These are phyloP conservation scores for Ophiocordyceps camponoti-saundersi DNA, from an alignment of 2,329 filamentous ascomycete species.

Conservation along the genomic window DNA sequence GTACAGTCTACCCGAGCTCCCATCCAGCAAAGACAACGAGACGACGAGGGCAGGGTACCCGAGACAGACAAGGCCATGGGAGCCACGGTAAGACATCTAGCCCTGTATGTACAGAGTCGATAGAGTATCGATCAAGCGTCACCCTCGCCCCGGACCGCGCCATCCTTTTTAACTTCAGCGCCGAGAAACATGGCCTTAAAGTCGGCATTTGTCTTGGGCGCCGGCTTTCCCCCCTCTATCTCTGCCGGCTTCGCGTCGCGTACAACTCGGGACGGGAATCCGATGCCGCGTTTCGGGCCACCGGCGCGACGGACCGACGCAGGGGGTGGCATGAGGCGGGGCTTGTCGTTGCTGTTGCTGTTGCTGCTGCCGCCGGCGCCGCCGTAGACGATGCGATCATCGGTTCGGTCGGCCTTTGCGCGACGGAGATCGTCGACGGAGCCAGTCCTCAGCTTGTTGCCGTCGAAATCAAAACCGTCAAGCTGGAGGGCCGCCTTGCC, in stretches of 20 bases:
- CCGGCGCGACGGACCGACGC: constrained; percentile 20
- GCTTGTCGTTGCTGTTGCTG: constrained; percentile 4
- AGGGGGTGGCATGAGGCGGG: constrained; percentile 25
- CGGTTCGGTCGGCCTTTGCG: constrained; percentile 24
- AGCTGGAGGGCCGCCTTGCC: constrained; percentile 53
- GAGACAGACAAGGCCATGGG: not conserved
- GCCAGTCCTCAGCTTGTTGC: constrained; percentile 35
- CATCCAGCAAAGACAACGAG: no score
- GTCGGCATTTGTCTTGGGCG: constrained; percentile 36
- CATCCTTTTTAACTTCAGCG: constrained; percentile 2
- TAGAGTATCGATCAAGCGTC: not conserved
- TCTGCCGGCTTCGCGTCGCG: constrained; percentile 7
- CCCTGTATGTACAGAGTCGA: not conserved
- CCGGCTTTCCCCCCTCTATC: constrained; percentile 11
- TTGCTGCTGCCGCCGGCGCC: constrained; percentile 2
- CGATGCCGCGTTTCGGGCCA: constrained; percentile 24
- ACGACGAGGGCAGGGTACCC: not conserved
- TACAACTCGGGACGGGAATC: constrained; percentile 15
- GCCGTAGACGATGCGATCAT: constrained; percentile 14
- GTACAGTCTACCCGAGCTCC: no score
- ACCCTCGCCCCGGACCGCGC: constrained; percentile 3
- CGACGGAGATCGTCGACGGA: constrained; percentile 35
- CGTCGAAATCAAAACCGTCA: constrained; percentile 36
- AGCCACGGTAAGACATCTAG: not conserved
- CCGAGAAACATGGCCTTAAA: constrained; percentile 36